phyloP scores from a whole-genome alignment of 345 rosid genomes.

The Salix viminalis region DNA sequence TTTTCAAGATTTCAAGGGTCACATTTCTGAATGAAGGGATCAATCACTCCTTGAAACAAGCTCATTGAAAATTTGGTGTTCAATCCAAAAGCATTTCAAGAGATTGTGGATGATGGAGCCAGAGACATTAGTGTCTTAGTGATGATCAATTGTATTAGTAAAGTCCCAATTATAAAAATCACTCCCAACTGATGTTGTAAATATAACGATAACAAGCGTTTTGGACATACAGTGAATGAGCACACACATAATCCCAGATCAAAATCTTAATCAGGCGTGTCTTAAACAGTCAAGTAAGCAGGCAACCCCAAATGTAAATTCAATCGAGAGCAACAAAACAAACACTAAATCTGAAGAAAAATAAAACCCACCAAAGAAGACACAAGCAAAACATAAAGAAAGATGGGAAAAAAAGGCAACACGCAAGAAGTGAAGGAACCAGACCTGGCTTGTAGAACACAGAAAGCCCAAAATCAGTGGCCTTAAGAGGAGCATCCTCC shows the following conservation, averaged over 20 bases:
- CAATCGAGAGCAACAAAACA: not conserved
- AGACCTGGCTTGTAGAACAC: conserved; percentile 69
- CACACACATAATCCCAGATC: conserved; percentile 6
- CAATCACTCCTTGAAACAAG: too few relatives aligned
- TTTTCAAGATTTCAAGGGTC: too few relatives aligned
- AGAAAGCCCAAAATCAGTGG: conserved; percentile 81
- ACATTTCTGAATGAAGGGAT: too few relatives aligned
- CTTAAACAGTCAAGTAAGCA: not conserved
- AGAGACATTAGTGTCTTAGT: not conserved
- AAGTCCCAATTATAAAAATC: not conserved
- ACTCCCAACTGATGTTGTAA: not conserved
- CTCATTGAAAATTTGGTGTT: not conserved
- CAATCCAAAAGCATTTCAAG: not conserved
- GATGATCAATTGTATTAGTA: not conserved
- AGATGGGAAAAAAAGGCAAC: not conserved
- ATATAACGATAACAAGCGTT: not conserved
- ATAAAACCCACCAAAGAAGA: not conserved
- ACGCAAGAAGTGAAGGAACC: not conserved
- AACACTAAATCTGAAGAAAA: conserved; percentile 9
- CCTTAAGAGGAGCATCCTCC: conserved; percentile 74
- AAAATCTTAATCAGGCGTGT: not conserved
- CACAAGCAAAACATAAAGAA: not conserved
- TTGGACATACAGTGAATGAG: not conserved
- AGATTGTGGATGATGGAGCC: not conserved
- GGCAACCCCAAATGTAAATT: not conserved